Conservation (phyloP, 106 monocot species). For the Platanthera zijinensis region DNA sequence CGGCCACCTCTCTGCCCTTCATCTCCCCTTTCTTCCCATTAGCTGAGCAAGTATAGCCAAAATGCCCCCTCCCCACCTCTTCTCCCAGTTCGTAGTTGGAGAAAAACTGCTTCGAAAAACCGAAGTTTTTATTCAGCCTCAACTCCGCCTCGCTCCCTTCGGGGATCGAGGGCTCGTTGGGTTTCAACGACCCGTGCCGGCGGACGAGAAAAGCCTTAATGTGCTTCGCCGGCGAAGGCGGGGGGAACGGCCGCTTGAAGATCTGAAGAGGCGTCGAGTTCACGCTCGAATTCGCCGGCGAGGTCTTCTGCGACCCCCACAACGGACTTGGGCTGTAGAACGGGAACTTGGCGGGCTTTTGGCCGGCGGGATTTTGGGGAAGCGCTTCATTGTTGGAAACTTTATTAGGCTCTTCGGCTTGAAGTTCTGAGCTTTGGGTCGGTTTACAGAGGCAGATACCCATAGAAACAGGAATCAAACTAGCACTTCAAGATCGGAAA, state of each 20-base stretch:
- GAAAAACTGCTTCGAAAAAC: conserved; percentile 68
- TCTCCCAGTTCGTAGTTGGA: conserved; percentile 73
- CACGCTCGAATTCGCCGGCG: conserved; percentile 52
- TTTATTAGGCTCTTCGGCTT: conserved; percentile 3
- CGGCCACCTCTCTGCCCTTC: conserved; percentile 76
- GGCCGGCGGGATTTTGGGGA: conserved; percentile 24
- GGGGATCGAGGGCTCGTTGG: conserved; percentile 57
- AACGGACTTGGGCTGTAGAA: conserved; percentile 66
- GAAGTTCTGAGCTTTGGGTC: conserved; percentile 17
- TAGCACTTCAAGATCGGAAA: neutral
- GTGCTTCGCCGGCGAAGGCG: conserved; percentile 90
- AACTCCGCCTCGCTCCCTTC: conserved; percentile 42
- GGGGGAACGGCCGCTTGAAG: conserved; percentile 74
- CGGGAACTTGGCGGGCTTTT: conserved; percentile 42
- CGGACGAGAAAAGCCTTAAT: conserved; percentile 73
- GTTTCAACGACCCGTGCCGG: conserved; percentile 64
- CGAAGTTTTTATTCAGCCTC: conserved; percentile 73
- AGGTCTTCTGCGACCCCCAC: conserved; percentile 46
- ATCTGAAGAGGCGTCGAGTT: conserved; percentile 48
- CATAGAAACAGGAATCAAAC: conserved; percentile 40
- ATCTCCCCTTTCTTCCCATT: conserved; percentile 71
- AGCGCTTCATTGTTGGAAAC: conserved; percentile 6
- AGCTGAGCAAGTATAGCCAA: conserved; percentile 70
- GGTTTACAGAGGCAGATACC: conserved; percentile 71
- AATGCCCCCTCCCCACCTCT: conserved; percentile 82